phyloP scores from a whole-genome alignment of 139 green algal genomes.

The Coelastrella sp. region DNA sequence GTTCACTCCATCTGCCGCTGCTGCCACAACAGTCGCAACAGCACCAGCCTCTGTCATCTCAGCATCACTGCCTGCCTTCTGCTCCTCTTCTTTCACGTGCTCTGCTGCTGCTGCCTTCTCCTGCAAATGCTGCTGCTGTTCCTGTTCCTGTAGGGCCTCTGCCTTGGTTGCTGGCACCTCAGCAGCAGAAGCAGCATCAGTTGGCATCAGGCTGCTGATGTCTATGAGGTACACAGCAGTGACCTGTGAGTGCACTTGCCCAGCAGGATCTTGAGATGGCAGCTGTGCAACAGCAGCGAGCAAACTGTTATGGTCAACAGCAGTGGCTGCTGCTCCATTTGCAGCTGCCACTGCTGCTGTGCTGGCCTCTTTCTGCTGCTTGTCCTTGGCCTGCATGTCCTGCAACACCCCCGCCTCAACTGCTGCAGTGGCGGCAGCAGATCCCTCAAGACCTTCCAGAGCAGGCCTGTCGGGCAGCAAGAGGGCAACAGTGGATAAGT shows the following conservation, averaged over 20 bases:
- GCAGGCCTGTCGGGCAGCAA: neutral
- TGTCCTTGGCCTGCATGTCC: neutral
- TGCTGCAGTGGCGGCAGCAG: slow-evolving; percentile 20
- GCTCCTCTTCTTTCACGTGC: neutral
- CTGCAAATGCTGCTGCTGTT: slow-evolving; percentile 18
- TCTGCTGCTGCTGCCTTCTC: slow-evolving; percentile 19
- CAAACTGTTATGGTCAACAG: neutral
- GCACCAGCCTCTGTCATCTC: slow-evolving; percentile 2
- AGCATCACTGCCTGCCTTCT: neutral
- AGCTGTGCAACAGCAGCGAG: neutral
- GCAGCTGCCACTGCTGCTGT: neutral
- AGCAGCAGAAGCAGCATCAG: slow-evolving; percentile 15
- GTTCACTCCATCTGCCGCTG: neutral
- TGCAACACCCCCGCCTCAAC: slow-evolving; percentile 6
- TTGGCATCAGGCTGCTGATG: slow-evolving; percentile 43
- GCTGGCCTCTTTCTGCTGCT: neutral
- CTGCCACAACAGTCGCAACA: neutral
- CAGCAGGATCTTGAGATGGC: slow-evolving; percentile 20
- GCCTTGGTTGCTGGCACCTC: neutral
- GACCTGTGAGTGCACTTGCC: neutral
- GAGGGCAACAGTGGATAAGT: neutral
- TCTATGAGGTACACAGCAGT: slow-evolving; percentile 41
- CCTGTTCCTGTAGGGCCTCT: neutral
- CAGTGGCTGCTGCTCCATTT: slow-evolving; percentile 12
- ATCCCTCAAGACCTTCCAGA: neutral